A percentile compares a stretch with the other conserved stretches of the same genome.
These are phyloP conservation scores for Fraxinus anomala DNA, from an alignment of 257 asterid genomes.

Conservation along the genomic window DNA sequence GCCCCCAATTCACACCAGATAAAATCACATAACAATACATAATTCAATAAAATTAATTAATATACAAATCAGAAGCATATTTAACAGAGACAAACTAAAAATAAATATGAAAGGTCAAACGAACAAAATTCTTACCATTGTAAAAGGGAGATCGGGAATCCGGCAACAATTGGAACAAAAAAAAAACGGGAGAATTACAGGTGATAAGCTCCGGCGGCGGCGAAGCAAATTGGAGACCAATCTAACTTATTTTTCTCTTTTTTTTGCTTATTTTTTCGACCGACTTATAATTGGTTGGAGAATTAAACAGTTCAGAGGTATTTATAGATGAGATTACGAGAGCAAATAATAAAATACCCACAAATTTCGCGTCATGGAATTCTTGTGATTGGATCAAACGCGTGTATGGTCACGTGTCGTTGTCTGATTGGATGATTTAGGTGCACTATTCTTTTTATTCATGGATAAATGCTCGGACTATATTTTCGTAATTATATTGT, in stretches of 20 bases:
- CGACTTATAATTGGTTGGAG: background rate
- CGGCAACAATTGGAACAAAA: conserved; percentile 5
- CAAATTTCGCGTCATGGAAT: conserved; percentile 23
- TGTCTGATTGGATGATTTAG: background rate
- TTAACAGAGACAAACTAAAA: background rate
- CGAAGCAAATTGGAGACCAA: conserved; percentile 9
- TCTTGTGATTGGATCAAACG: conserved; percentile 24
- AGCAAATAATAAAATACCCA: conserved; percentile 4
- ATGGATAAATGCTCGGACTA: too few relatives aligned
- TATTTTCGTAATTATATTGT: too few relatives aligned
- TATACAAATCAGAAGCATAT: background rate
- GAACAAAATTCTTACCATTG: conserved; percentile 39
- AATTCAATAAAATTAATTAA: too few relatives aligned
- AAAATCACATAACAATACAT: background rate
- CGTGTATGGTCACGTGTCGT: conserved; percentile 35
- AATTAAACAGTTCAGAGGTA: background rate
- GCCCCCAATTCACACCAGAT: background rate
- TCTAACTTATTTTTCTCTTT: conserved; percentile 3
- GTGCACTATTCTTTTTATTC: background rate
- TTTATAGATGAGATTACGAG: conserved; percentile 11
- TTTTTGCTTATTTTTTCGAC: background rate
- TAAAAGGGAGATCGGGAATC: conserved; percentile 33
- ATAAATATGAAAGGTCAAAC: background rate
- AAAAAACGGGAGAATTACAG: conserved; percentile 26
- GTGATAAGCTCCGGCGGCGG: conserved; percentile 32